Base-by-base conservation (phyloP, 2,329 filamentous ascomycete genomes). In the Pochonia chlamydosporia region DNA sequence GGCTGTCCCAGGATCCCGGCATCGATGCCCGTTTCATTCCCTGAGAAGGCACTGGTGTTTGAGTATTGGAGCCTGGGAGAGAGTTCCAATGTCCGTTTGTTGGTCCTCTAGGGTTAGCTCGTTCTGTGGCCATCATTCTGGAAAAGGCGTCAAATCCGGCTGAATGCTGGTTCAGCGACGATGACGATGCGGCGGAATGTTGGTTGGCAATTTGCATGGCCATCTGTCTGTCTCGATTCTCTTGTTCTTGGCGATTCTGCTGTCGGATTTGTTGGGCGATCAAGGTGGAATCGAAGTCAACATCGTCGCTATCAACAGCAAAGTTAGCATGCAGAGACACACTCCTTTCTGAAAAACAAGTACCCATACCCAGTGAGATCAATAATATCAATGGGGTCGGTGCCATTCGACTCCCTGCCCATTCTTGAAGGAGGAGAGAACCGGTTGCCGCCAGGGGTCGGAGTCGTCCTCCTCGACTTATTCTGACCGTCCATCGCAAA, bases 341-440 rank as follows among this genome's bases (percentile, higher is more conserved):
- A n/a, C n/a, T n/a, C n/a, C n/a, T 18, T 21, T 14, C 21, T 40
- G 24, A 37, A 16, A 23, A 23, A 9, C 23, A 26, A 10, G 36
- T 16, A 21, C 3, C 50, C 60, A 49, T 63, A 68, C 63, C 67
- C 68, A 52, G 69, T 73, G 55, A 73, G 64, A 55, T 73, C 69
- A 46, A 72, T 69, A 30, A 70, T 46, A 18, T 64, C 59, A 37
- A 58, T 28, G 18, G 45, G 31, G n/a, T 44, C 50, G 50, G 16
- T 20, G 21, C 14, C 28, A 24, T 14, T 23, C 23, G 45, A 45
- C 33, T 49, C 24, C 43, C 42, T 43, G 36, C 24, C 8, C 28
- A 39, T 2, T 16, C 30, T 31, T 21, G 26, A 45, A 36, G 43
- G 40, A 16, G 21, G 20, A 13, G 37, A 18, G 26, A 30, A 31